These are phyloP conservation scores for Ampelomyces quisqualis DNA, from an alignment of 2,329 filamentous ascomycete species.

Conservation along the genomic window DNA sequence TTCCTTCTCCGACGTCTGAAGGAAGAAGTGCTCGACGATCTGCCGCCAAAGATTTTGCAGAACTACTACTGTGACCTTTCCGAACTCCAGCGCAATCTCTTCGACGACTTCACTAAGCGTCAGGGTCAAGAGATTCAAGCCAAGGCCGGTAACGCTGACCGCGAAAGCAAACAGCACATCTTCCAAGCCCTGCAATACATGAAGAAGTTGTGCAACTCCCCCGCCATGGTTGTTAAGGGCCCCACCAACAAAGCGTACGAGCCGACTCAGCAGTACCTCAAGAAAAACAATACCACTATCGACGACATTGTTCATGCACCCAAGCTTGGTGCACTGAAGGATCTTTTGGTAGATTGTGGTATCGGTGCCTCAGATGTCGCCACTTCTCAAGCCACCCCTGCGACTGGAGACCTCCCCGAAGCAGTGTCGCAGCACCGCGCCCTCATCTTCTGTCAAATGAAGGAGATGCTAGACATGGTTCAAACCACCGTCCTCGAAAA, in stretches of 20 bases:
- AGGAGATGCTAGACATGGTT: constrained; percentile 99
- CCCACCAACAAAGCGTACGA: constrained; percentile 88
- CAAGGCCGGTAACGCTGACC: constrained; percentile 76
- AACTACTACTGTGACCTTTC: constrained; percentile 99
- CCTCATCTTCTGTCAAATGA: constrained; percentile 98
- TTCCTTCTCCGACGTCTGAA: constrained; percentile 95
- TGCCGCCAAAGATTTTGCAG: constrained; percentile 96
- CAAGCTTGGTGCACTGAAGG: constrained; percentile 85
- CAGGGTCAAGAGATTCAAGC: constrained; percentile 85
- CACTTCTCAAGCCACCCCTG: constrained; percentile 49
- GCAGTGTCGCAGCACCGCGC: constrained; percentile 96
- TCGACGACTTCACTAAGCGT: constrained; percentile 93
- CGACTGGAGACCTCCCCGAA: constrained; percentile 61
- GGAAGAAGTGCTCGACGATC: constrained; percentile 93
- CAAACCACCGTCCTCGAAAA: constrained; percentile 89
- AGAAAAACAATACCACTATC: constrained; percentile 75
- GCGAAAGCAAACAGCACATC: constrained; percentile 95
- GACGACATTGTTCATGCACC: constrained; percentile 87
- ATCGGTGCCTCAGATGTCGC: constrained; percentile 66
- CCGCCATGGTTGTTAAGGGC: constrained; percentile 85
- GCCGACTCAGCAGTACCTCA: constrained; percentile 77
- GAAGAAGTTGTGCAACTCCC: constrained; percentile 98
- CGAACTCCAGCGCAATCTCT: constrained; percentile 89
- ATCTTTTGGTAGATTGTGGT: constrained; percentile 96
- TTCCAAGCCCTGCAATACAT: constrained; percentile 99